phyloP scores from a whole-genome alignment of 2,329 filamentous ascomycete genomes.

The Sporothrix sp. region DNA sequence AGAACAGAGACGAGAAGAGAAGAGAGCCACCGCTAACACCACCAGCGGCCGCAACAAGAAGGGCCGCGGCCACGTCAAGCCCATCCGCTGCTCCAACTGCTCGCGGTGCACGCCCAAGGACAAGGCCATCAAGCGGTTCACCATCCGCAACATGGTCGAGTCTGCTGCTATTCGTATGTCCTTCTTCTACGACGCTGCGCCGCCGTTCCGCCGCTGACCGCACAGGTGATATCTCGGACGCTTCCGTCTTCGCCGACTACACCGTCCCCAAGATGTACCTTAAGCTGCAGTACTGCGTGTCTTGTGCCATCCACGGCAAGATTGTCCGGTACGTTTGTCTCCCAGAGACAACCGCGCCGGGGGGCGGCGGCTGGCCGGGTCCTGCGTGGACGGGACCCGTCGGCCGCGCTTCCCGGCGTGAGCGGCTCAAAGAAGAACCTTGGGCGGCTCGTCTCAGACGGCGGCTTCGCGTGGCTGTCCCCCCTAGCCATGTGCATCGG shows the following conservation, averaged over 20 bases:
- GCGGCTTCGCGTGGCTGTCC: constrained; percentile 18
- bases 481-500: constrained; percentile 1
- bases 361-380: constrained; percentile 21
- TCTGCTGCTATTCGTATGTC: constrained; percentile 97
- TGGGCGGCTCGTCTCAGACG: constrained; percentile 21
- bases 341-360: constrained; percentile 47
- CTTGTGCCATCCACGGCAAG: constrained; percentile 99
- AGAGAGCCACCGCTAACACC: constrained; percentile 18
- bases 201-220: constrained; percentile 4
- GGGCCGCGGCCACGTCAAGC: constrained; percentile 99
- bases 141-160: constrained; percentile 99
- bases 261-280: constrained; percentile 99
- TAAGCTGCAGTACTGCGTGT: constrained; percentile 99
- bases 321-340: constrained; percentile 91
- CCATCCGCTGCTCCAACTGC: constrained; percentile 73
- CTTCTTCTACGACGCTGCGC: neutral
- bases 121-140: constrained; percentile 99
- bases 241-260: constrained; percentile 98
- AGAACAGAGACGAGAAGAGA: neutral
- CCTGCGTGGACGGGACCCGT: constrained; percentile 8
- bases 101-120: constrained; percentile 92
- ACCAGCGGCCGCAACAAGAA: constrained; percentile 97
- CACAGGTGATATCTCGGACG: constrained; percentile 98
- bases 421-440: constrained; percentile 38
- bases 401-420: constrained; percentile 22